Base-by-base conservation (phyloP, 2,329 filamentous ascomycete species). In the Botryosphaeria agaves region DNA sequence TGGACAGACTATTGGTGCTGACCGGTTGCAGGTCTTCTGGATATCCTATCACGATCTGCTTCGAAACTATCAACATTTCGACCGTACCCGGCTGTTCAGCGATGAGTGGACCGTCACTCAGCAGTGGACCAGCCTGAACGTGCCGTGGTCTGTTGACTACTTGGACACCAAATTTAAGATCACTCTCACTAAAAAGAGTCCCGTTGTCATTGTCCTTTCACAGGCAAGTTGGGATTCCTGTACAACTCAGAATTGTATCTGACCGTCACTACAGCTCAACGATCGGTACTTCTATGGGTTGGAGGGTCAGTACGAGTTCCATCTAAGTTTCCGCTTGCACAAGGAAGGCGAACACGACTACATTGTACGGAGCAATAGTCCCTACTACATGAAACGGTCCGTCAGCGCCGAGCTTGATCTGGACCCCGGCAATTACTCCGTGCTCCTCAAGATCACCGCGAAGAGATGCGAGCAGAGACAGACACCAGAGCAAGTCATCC, bases 371-470 rank as follows among this genome's bases (percentile, higher is more conserved):
- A 69, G 62, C 39, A 63, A 65, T 28, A 61, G 53, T 6, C 64
- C 59, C 19, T 66, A 67, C 35, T 61, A 59, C 49, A 80, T 83
- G 68, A 71, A 62, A 14, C 72, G 82, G 5, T 80, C 76, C 1
- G 75, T 84, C 23, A 84, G 76, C 30, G 73, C 79, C 1, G 82
- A 89, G 48, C 62, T 89, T 6, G 63, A 75, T 20, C 68, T 91
- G 16, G 72, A 80, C 14, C 66, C 76, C 0, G 82, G 82, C 7
- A 71, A 67, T 26, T 91, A 91, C 51, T 71, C 69, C 5, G 70
- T 91, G 4, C 62, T 82, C 14, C 66, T 87, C 49, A 83, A 80
- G 46, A 66, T 89, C 34, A 72, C 74, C 5, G 78, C 78, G 2
- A 65, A 64, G 12, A 68, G 76, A n/a, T 43, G 54, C 7, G 44